Evolutionary conservation across 192 early-diverging fungal genomes (phyloP), one percentile per base, ranked within the genome.

Genomic region (Mortierella antarctica): DNA sequence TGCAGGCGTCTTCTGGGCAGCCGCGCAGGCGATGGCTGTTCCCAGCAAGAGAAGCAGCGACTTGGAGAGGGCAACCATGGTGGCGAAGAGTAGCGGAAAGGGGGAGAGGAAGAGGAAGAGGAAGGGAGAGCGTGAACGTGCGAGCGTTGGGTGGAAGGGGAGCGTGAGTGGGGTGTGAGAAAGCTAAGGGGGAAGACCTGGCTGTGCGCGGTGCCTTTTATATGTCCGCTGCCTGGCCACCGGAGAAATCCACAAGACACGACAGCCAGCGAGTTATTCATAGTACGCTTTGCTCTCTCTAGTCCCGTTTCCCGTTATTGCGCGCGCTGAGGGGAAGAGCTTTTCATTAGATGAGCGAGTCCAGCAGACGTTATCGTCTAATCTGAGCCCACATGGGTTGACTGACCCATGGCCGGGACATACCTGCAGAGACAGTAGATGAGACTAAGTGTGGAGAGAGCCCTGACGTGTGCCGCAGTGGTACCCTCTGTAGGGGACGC

Each of bases 41-140:
- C 55, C 74, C 66, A 76, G 58, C 2, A 76, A 41, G 64, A 74
- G 49, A 23, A 76, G 3, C 40, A 67, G 0, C 57, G 72, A 39
- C 44, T 76, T 76, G 67, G 74, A 18, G 15, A 76, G 31, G 61
- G 74, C 67, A 45, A 76, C 74, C 74, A 76, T 76, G 60, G 62
- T 68, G 42, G 39, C 14, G 63, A 57, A 57, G 60, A 61, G 48
- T 67, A 57, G 7, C 50, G 58, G 46, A 44, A 57, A 58, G 61
- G 14, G 60, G 39, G 13, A 17, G 39, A 6, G n/a, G n/a, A n/a
- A n/a, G n/a, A n/a, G n/a, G 6, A 18, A 13, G 39, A n/a, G 18
- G 15, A 13, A 45, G 18, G 45, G 10, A 14, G 57, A 21, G 13
- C 7, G 39, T 15, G 17, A 11, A 59, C 15, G 40, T 47, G 61